phyloP scores from a whole-genome alignment of 768 basidiomycete species.

The Tylopilus intermedius region DNA sequence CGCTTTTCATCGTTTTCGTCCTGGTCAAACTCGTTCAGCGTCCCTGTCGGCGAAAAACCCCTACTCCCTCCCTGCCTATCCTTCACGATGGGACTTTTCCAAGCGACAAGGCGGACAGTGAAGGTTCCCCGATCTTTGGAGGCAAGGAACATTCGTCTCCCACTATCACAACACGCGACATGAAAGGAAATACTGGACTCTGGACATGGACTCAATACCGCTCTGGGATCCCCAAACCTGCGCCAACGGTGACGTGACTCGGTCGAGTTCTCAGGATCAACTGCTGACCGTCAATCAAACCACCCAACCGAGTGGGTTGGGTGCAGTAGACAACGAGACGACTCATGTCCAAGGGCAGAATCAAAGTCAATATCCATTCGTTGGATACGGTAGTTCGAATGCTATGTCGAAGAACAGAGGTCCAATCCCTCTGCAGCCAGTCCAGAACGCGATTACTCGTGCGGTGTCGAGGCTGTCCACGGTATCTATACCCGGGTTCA shows the following conservation, averaged over 20 bases:
- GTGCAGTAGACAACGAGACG: conserved; percentile 4
- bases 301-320: conserved; percentile 5
- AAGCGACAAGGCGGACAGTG: conserved; percentile 40
- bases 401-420: conserved; percentile 22
- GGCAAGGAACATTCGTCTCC: conserved; percentile 59
- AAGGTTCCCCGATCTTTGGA: conserved; percentile 74
- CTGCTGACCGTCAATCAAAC: conserved; percentile 7
- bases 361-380: conserved; percentile 21
- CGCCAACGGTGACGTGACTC: conserved; percentile 22
- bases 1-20: conserved; percentile 47
- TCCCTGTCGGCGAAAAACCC: conserved; percentile 49
- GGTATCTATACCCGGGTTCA: conserved; percentile 43
- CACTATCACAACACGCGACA: conserved; percentile 23
- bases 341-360: conserved; percentile 14
- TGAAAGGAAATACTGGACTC: conserved; percentile 38
- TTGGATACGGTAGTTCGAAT: conserved; percentile 22
- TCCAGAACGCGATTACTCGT: conserved; percentile 37
- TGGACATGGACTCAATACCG: conserved; percentile 59
- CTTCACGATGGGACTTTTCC: conserved; percentile 52
- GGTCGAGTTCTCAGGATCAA: conserved; percentile 20
- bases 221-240: conserved; percentile 31
- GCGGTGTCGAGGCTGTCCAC: conserved; percentile 38
- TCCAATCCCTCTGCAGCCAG: conserved; percentile 35
- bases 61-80: conserved; percentile 70
- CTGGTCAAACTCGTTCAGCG: conserved; percentile 44